These are phyloP conservation scores for Fusarium staphyleae DNA, from an alignment of 2,329 filamentous ascomycete species.

Conservation along the genomic window DNA sequence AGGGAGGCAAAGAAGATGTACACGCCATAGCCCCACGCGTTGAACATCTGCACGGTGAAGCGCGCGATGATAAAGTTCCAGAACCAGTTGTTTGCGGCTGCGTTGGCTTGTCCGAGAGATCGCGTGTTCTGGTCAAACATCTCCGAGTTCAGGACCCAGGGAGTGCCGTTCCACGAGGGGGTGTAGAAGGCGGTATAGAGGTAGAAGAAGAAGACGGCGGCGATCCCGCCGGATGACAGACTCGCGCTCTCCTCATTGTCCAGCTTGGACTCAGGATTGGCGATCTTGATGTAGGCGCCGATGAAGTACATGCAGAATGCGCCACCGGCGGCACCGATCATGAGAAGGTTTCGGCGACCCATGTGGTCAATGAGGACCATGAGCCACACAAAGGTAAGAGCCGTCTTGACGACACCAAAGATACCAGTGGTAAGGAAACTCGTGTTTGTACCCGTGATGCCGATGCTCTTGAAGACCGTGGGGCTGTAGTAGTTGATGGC, in stretches of 20 bases:
- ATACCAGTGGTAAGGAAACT: constrained; percentile 71
- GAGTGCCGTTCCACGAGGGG: constrained; percentile 74
- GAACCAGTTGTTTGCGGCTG: constrained; percentile 76
- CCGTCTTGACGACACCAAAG: constrained; percentile 78
- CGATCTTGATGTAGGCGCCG: constrained; percentile 54
- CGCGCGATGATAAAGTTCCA: constrained; percentile 74
- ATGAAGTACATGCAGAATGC: constrained; percentile 71
- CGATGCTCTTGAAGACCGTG: constrained; percentile 55
- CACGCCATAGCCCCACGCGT: constrained; percentile 65
- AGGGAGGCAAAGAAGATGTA: constrained; percentile 74
- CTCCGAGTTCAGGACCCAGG: constrained; percentile 78
- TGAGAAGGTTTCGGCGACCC: constrained; percentile 64
- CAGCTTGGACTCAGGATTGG: constrained; percentile 52
- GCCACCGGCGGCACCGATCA: constrained; percentile 69
- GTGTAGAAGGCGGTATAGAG: constrained; percentile 67
- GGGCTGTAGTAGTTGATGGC: constrained; percentile 77
- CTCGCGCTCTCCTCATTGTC: constrained; percentile 42
- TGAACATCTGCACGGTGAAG: constrained; percentile 72
- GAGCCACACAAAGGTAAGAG: constrained; percentile 72
- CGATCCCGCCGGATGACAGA: constrained; percentile 61
- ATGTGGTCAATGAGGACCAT: constrained; percentile 70
- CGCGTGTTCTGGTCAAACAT: constrained; percentile 73
- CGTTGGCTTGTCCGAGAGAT: constrained; percentile 74
- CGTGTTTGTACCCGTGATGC: constrained; percentile 54
- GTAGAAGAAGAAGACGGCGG: constrained; percentile 73